phyloP scores from a whole-genome alignment of 2,329 filamentous ascomycete species.

The Aspergillus sp. region DNA sequence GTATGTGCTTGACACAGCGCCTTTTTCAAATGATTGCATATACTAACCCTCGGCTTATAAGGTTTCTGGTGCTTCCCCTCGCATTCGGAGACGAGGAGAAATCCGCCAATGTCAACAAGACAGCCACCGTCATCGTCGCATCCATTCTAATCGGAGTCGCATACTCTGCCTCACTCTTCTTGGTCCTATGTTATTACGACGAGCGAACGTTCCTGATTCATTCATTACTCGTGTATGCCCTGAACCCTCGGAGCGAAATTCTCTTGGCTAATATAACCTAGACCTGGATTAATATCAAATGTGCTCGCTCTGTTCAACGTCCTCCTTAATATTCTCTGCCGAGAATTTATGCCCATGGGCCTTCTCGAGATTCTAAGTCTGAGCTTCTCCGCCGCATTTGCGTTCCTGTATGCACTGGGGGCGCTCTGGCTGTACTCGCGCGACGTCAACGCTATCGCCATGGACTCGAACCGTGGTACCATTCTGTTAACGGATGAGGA shows the following conservation, averaged over 20 bases:
- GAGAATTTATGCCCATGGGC: slow-evolving; percentile 32
- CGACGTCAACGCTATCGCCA: slow-evolving; percentile 17
- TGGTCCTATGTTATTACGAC: slow-evolving; percentile 31
- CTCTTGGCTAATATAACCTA: slow-evolving; percentile 16
- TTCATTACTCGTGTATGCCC: slow-evolving; percentile 38
- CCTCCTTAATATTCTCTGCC: slow-evolving; percentile 38
- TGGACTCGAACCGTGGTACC: slow-evolving; percentile 16
- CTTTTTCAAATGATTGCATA: background rate
- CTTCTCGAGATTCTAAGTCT: slow-evolving; percentile 32
- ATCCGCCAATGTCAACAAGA: slow-evolving; percentile 27
- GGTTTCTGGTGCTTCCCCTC: slow-evolving; percentile 37
- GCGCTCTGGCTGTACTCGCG: slow-evolving; percentile 33
- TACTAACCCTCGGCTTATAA: slow-evolving; percentile 16
- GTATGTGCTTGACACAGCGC: slow-evolving; percentile 25
- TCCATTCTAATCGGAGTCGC: slow-evolving; percentile 33
- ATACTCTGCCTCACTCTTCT: slow-evolving; percentile 31
- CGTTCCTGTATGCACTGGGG: slow-evolving; percentile 33
- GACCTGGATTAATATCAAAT: slow-evolving; percentile 33
- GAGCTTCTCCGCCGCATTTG: slow-evolving; percentile 33
- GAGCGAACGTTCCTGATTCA: slow-evolving; percentile 33
- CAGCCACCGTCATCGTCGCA: slow-evolving; percentile 31
- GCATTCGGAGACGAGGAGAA: slow-evolving; percentile 30
- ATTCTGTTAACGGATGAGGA: slow-evolving; percentile 42
- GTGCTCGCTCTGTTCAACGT: slow-evolving; percentile 40
- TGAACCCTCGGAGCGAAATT: no score